Conservation (phyloP, 2,329 filamentous ascomycete genomes). For the Colletotrichum trifolii region DNA sequence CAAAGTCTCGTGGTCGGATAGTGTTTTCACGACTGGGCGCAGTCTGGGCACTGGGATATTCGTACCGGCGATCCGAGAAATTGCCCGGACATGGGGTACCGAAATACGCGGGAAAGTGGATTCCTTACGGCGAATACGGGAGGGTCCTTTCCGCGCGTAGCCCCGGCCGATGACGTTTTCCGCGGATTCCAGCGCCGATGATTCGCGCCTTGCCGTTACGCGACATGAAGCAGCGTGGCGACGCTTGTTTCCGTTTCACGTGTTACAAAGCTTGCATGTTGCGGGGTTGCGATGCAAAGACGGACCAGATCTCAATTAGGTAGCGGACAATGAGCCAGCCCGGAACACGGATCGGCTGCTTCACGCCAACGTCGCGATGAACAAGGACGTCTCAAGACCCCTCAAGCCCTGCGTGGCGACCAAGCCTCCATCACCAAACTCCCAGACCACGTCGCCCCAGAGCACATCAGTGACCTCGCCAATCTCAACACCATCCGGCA, state of each 20-base stretch:
- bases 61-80: neutral
- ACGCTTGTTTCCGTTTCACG: too few relatives aligned
- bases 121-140: neutral
- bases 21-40: neutral
- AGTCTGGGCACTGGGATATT: neutral
- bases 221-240: too few relatives aligned
- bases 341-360: too few relatives aligned
- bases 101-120: constrained; percentile 11
- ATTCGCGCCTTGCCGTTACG: too few relatives aligned
- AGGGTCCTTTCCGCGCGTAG: constrained; percentile 1
- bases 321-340: too few relatives aligned
- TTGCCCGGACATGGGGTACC: neutral
- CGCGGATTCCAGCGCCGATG: neutral
- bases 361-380: constrained; percentile 5
- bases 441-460: constrained; percentile 25
- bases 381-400: constrained; percentile 15
- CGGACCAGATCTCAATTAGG: too few relatives aligned
- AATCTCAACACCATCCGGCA: constrained; percentile 6
- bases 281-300: too few relatives aligned
- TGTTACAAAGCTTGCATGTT: too few relatives aligned
- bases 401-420: constrained; percentile 18
- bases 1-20: neutral
- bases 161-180: neutral
- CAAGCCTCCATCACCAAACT: neutral
- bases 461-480: constrained; percentile 1